Conservation (phyloP, 2,329 filamentous ascomycete genomes). For the Ophiosphaerella herpotricha region DNA sequence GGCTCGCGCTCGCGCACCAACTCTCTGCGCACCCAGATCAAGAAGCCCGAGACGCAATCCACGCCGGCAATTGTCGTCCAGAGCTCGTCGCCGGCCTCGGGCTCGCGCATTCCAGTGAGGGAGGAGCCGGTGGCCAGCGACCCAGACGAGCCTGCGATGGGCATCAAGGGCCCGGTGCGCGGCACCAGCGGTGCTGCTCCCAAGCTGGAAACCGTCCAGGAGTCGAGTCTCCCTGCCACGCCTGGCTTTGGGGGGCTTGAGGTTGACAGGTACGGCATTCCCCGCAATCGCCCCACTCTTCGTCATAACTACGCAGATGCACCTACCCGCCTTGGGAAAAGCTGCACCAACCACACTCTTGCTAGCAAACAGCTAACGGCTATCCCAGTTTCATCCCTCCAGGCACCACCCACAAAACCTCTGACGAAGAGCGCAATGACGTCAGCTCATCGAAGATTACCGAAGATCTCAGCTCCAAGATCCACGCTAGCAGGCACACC, state of each 20-base stretch:
- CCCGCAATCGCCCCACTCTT: constrained; percentile 35
- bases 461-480: constrained; percentile 51
- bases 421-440: constrained; percentile 49
- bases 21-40: constrained; percentile 47
- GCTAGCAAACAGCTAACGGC: constrained; percentile 18
- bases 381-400: constrained; percentile 22
- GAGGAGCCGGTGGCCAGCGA: constrained; percentile 39
- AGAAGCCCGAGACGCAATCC: constrained; percentile 34
- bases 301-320: constrained; percentile 32
- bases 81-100: constrained; percentile 48
- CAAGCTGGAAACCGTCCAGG: constrained; percentile 86
- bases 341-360: constrained; percentile 19
- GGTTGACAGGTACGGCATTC: constrained; percentile 36
- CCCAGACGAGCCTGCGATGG: constrained; percentile 43
- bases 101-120: constrained; percentile 35
- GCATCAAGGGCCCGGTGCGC: constrained; percentile 53
- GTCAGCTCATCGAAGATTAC: constrained; percentile 53
- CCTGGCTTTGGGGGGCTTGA: constrained; percentile 56
- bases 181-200: constrained; percentile 62
- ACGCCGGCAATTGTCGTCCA: constrained; percentile 54
- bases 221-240: constrained; percentile 75
- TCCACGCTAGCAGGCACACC: constrained; percentile 44
- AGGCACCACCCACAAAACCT: constrained; percentile 23
- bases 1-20: constrained; percentile 50
- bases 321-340: constrained; percentile 22